These are phyloP conservation scores for Eucalyptus guilfoylei DNA, from an alignment of 345 rosid genomes.

Conservation along the genomic window DNA sequence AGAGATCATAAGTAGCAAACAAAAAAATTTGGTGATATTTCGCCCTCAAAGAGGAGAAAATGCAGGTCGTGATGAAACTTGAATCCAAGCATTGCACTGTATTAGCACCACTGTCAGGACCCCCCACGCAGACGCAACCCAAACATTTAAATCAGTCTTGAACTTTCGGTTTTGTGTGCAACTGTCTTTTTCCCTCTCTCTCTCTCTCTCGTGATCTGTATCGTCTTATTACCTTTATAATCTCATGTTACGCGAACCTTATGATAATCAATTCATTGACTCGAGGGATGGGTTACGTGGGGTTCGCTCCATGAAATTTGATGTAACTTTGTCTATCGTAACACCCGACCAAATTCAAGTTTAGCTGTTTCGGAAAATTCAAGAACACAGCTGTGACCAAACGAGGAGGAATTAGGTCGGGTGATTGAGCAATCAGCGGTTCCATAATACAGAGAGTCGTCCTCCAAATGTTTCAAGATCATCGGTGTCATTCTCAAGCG, in stretches of 20 bases:
- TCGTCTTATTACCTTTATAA: neutral
- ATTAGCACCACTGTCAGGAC: neutral
- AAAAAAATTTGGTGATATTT: conserved; percentile 15
- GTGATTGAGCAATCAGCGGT: neutral
- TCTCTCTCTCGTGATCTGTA: neutral
- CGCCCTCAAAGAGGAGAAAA: conserved; percentile 4
- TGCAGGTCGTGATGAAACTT: neutral
- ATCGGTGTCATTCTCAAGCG: neutral
- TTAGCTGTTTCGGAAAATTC: neutral
- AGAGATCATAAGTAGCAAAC: neutral
- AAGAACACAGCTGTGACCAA: neutral
- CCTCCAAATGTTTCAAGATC: neutral
- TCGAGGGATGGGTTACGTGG: neutral
- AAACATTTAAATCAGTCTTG: neutral
- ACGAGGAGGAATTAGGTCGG: neutral
- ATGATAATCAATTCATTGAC: neutral
- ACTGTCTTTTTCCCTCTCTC: neutral
- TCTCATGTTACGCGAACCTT: neutral
- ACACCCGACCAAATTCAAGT: neutral
- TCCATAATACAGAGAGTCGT: neutral
- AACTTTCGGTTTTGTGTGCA: neutral
- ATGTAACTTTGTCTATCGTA: neutral
- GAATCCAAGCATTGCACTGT: neutral
- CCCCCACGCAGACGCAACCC: neutral
- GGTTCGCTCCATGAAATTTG: neutral